phyloP scores from a whole-genome alignment of 352 stramenopile species.

The Phytopythium litorale region DNA sequence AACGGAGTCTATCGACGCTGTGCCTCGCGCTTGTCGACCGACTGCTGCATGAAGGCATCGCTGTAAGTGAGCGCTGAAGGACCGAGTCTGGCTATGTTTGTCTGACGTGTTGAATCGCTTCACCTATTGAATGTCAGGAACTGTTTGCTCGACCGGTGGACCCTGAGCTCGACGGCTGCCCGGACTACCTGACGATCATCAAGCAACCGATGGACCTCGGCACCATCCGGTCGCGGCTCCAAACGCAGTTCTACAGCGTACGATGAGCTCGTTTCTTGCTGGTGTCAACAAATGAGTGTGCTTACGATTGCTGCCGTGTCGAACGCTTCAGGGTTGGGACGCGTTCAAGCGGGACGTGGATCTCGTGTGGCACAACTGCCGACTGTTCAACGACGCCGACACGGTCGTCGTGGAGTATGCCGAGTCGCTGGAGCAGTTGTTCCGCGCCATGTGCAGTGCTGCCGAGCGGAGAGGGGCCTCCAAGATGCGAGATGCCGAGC shows the following conservation, averaged over 20 bases:
- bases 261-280: background rate
- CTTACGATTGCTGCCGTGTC: background rate
- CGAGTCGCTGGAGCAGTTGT: conserved; percentile 59
- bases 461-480: conserved; percentile 55
- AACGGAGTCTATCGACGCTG: conserved; percentile 39
- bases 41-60: conserved; percentile 69
- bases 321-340: conserved; percentile 51
- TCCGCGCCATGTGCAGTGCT: conserved; percentile 47
- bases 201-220: conserved; percentile 83
- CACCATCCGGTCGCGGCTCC: conserved; percentile 65
- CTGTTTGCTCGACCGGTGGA: conserved; percentile 84
- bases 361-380: conserved; percentile 84
- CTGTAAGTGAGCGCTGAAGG: conserved; percentile 30
- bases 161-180: conserved; percentile 75
- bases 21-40: conserved; percentile 58
- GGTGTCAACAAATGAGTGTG: background rate
- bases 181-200: conserved; percentile 82
- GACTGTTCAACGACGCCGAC: conserved; percentile 71
- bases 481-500: conserved; percentile 30
- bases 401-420: conserved; percentile 80
- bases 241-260: conserved; percentile 67
- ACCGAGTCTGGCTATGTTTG: background rate
- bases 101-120: background rate
- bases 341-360: conserved; percentile 78
- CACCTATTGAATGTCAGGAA: conserved; percentile 25